Base-by-base conservation (phyloP, 2,329 filamentous ascomycete species). In the Aspergillus luchuensis region DNA sequence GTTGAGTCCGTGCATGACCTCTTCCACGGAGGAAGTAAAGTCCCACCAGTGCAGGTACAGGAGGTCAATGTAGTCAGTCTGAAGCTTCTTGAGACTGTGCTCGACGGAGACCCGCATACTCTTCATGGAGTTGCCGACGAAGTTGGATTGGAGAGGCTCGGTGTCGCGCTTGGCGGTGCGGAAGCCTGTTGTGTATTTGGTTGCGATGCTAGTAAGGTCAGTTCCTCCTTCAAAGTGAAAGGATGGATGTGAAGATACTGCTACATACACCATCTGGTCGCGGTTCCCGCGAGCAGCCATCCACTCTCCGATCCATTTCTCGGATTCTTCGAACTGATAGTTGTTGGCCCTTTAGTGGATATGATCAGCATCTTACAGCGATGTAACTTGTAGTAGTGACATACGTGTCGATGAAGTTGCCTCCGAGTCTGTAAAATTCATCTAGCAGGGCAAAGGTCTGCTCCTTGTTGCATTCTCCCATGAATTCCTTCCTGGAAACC, bases 341-440 rank as follows among this genome's bases (percentile, higher is more conserved):
- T 87, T 87, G 75, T 86, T 89, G 54, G 41, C 17, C 0, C 41
- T 45, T 19, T 5, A 21, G 19, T 19, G 1, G 4, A 10, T 0
- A 21, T 10, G 1, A 5, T 45, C 3, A 45, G 39, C 10, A 13
- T 8, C 5, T 21, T 21, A 8, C 17, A 45, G 2, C 1, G 8
- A 21, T 8, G 0, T 1, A 4, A 2, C 10, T 19, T 10, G 39
- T 19, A 21, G 3, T 13, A 6, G 10, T 43, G 15, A 11, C 41
- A 3, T 87, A 70, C 0, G 87, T 90, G 71, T 91, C 89, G 69
- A 91, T 86, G 73, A 91, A 91, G 75, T 91, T 91, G 21, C 89
- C 88, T 7, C 87, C 87, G 0, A 85, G 80, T 1, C 82, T 80
- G 61, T 83, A 85, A 75, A 85, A 91, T 67, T 82, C 84, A 69